Percentiles rank a stretch among this genome's conserved stretches.
phyloP scores from a whole-genome alignment of 2,329 filamentous ascomycete genomes.

The Cladosporium phlei region DNA sequence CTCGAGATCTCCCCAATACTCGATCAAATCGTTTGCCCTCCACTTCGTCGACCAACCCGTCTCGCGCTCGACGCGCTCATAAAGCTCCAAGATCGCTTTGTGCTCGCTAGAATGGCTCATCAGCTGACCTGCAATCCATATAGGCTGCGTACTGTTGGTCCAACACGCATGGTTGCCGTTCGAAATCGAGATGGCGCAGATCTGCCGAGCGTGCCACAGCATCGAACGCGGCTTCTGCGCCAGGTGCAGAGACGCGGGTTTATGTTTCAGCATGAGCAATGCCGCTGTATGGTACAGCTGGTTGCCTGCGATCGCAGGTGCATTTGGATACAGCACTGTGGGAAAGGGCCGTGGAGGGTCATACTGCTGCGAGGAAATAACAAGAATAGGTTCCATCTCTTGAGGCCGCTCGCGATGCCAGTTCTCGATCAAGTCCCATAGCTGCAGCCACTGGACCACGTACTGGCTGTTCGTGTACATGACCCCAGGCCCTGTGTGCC shows the following conservation, averaged over 20 bases:
- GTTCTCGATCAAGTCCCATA: slow-evolving; percentile 31
- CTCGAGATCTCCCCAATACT: slow-evolving; percentile 46
- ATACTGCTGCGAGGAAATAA: slow-evolving; percentile 22
- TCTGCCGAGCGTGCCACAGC: slow-evolving; percentile 46
- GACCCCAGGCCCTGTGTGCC: slow-evolving; percentile 22
- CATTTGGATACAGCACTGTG: slow-evolving; percentile 45
- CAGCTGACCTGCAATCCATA: slow-evolving; percentile 45
- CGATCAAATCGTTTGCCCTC: slow-evolving; percentile 49
- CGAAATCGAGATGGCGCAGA: slow-evolving; percentile 43
- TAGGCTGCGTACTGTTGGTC: slow-evolving; percentile 45
- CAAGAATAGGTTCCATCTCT: slow-evolving; percentile 32
- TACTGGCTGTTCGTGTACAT: slow-evolving; percentile 24
- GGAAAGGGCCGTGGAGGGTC: slow-evolving; percentile 30
- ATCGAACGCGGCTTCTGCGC: slow-evolving; percentile 35
- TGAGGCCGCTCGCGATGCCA: slow-evolving; percentile 32
- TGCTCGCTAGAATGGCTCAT: slow-evolving; percentile 45
- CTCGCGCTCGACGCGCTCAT: slow-evolving; percentile 48
- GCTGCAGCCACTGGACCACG: slow-evolving; percentile 26
- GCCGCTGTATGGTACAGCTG: slow-evolving; percentile 55
- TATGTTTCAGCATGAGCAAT: slow-evolving; percentile 49
- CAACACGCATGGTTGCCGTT: slow-evolving; percentile 44
- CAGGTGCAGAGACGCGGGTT: slow-evolving; percentile 35
- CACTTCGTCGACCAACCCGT: slow-evolving; percentile 52
- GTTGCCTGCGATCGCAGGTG: slow-evolving; percentile 44
- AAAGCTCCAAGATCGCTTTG: slow-evolving; percentile 43